Conservation (phyloP, 345 rosid species). For the Geranium rotundifolium region DNA sequence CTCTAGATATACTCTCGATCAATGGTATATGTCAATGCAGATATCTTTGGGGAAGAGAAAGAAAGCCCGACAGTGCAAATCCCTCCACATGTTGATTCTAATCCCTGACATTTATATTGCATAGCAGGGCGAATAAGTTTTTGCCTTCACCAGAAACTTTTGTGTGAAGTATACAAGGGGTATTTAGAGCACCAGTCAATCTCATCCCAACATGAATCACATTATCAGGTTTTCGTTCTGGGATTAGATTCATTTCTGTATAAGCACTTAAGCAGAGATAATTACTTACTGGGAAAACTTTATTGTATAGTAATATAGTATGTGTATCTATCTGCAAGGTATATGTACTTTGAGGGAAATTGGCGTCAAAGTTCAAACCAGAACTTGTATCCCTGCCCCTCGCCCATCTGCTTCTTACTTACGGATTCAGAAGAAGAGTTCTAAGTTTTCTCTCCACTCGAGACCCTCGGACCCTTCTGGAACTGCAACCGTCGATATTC, state of each 20-base stretch:
- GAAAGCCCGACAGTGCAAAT: background rate
- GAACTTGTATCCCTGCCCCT: too few species aligned
- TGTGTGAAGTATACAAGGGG: slow-evolving; percentile 2
- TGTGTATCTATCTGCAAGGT: background rate
- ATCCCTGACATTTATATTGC: background rate
- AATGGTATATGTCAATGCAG: slow-evolving; percentile 11
- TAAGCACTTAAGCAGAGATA: too few species aligned
- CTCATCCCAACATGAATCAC: background rate
- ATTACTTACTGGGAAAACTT: background rate
- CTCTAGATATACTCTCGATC: background rate
- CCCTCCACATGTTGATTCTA: background rate
- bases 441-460: too few species aligned
- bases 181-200: background rate
- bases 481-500: too few species aligned
- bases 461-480: too few species aligned
- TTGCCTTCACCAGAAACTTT: slow-evolving; percentile 3
- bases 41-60: slow-evolving; percentile 24
- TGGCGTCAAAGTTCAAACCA: background rate
- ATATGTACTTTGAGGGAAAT: background rate
- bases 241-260: background rate
- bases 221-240: background rate
- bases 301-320: slow-evolving; percentile 4
- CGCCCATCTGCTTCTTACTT: too few species aligned
- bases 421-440: too few species aligned
- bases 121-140: background rate